A percentile compares a stretch with the other conserved stretches of the same genome.
These are phyloP conservation scores for Aaosphaeria arxii DNA, from an alignment of 2,329 filamentous ascomycete species.

Conservation along the genomic window DNA sequence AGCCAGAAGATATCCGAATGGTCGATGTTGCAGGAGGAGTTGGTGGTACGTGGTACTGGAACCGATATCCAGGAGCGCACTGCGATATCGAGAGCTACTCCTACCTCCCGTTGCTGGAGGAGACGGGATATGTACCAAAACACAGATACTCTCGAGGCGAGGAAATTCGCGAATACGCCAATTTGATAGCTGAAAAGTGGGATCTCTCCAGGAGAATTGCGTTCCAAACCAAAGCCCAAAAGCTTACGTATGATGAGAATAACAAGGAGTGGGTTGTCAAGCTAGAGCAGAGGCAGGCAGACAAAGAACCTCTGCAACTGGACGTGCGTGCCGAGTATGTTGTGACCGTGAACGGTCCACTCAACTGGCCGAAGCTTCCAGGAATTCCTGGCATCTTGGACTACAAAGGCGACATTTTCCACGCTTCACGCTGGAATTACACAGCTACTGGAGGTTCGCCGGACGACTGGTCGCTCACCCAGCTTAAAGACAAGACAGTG, in stretches of 20 bases:
- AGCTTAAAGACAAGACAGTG: slow-evolving; percentile 33
- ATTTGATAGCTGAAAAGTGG: slow-evolving; percentile 37
- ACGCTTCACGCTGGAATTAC: slow-evolving; percentile 47
- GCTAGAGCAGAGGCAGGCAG: slow-evolving; percentile 6
- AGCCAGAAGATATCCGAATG: slow-evolving; percentile 34
- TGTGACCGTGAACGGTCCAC: slow-evolving; percentile 6
- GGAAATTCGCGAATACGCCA: slow-evolving; percentile 46
- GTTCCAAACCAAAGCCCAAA: slow-evolving; percentile 16
- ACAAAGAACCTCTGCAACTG: slow-evolving; percentile 4
- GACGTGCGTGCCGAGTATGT: slow-evolving; percentile 8
- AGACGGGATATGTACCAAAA: slow-evolving; percentile 56
- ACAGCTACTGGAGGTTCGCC: slow-evolving; percentile 38
- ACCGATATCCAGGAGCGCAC: slow-evolving; percentile 46
- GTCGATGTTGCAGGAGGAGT: slow-evolving; percentile 46
- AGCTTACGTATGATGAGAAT: slow-evolving; percentile 15
- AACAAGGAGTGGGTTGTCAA: slow-evolving; percentile 12
- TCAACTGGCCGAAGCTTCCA: slow-evolving; percentile 43
- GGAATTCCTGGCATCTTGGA: slow-evolving; percentile 38
- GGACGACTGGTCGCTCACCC: slow-evolving; percentile 20
- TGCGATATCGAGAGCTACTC: slow-evolving; percentile 60
- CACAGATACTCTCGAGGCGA: slow-evolving; percentile 44
- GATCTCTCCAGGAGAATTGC: slow-evolving; percentile 37
- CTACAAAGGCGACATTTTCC: slow-evolving; percentile 42
- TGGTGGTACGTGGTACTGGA: slow-evolving; percentile 50
- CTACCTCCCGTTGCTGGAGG: slow-evolving; percentile 61